Base-by-base conservation (phyloP, 2,329 filamentous ascomycete genomes). In the Pseudogymnoascus sp. region DNA sequence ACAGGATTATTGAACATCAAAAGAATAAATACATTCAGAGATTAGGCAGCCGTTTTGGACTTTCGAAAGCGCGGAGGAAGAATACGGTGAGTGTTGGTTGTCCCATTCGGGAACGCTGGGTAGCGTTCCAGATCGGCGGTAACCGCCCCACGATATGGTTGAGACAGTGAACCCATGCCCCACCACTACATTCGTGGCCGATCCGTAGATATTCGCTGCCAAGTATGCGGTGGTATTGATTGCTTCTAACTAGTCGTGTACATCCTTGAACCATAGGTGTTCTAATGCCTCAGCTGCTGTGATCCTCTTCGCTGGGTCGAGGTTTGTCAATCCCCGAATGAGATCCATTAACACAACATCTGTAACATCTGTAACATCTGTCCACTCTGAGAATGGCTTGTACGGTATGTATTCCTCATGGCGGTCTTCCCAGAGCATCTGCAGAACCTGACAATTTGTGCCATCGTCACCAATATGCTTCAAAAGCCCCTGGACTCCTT, bases 351-450 rank as follows among this genome's bases (percentile, higher is more conserved):
- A 72, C 28, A 70, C 69, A 35, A 65, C 64, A 43, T 73, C 68
- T 25, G 60, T 61, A 35, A 65, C 64, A 43, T 73, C 68, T 25
- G 60, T 61, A 57, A 71, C 63, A 61, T 69, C 65, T 28, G 59
- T 57, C 73, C 70, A 75, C 33, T 69, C 61, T 36, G 62, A 64
- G 59, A 76, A 75, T 16, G 69, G 70, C 61, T 67, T 66, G 59
- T 73, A 74, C 41, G 69, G 64, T 47, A 69, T 68, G 28, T 71
- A 63, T n/a, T 71, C 67, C 36, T 66, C 69, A 11, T 41, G 36
- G 25, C 70, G 67, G 35, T 73, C 70, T 8, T 74, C 69, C 70
- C 70, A 74, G 62, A 73, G 67, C 64, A 71, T 71, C 6, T 50
- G n/a, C 14, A 75, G 65, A 33, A 73, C 33, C 59, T 70, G 61